Percentiles rank a stretch among this genome's conserved stretches.
Evolutionary conservation across 495 filamentous ascomycete genomes (phyloP).

Genomic region (Podospora appendiculata): DNA sequence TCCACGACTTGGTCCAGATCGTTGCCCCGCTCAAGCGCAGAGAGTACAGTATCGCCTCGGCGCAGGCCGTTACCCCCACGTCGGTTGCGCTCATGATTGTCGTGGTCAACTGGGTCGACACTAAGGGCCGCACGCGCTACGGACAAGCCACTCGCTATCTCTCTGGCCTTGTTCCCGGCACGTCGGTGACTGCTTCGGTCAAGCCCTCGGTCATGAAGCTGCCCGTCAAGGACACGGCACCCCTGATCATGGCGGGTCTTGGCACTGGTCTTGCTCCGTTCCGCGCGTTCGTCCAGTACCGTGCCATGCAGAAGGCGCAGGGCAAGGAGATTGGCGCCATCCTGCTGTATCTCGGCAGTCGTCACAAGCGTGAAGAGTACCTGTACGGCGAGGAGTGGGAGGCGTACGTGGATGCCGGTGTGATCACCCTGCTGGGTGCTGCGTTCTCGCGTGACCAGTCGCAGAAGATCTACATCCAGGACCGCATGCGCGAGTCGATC

Average conservation of each 20-base stretch:
- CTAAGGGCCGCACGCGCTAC: slow-evolving; percentile 79
- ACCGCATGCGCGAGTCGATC: slow-evolving; percentile 87
- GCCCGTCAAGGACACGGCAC: slow-evolving; percentile 72
- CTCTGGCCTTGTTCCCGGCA: slow-evolving; percentile 60
- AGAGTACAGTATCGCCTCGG: slow-evolving; percentile 96
- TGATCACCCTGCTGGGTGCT: slow-evolving; percentile 87
- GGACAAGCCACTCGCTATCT: slow-evolving; percentile 91
- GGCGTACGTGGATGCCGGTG: slow-evolving; percentile 88
- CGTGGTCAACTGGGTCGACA: slow-evolving; percentile 90
- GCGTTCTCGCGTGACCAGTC: slow-evolving; percentile 96
- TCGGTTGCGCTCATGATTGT: slow-evolving; percentile 93
- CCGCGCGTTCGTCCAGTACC: slow-evolving; percentile 96
- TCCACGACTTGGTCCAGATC: slow-evolving; percentile 86
- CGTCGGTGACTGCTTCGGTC: slow-evolving; percentile 78
- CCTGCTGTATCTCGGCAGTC: slow-evolving; percentile 91
- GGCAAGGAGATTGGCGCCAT: slow-evolving; percentile 91
- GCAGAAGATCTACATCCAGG: slow-evolving; percentile 99
- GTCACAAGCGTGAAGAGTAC: slow-evolving; percentile 96
- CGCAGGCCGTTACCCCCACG: slow-evolving; percentile 82
- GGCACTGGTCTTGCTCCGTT: slow-evolving; percentile 96
- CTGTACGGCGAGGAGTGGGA: slow-evolving; percentile 99
- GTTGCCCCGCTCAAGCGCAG: slow-evolving; percentile 88
- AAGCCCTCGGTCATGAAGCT: slow-evolving; percentile 98
- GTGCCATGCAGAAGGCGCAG: slow-evolving; percentile 90
- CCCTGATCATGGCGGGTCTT: slow-evolving; percentile 98